A percentile compares a stretch with the other conserved stretches of the same genome.
Evolutionary conservation across 2,329 filamentous ascomycete genomes (phyloP).

Genomic region (Fusarium nygamai): DNA sequence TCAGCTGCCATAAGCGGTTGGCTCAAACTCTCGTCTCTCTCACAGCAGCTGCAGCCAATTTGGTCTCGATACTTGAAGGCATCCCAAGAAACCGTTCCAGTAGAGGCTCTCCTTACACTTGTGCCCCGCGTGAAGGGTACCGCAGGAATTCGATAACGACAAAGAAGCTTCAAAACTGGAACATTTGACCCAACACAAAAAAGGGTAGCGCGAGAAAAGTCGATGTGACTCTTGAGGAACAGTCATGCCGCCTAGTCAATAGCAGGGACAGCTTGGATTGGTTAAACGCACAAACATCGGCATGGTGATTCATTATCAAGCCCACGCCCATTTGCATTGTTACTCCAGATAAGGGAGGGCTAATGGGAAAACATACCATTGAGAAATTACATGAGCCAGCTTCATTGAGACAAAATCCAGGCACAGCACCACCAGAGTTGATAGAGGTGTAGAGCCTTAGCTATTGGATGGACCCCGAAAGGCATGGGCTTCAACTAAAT

Average conservation of each 20-base stretch:
- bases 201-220: slow-evolving; percentile 23
- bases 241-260: slow-evolving; percentile 14
- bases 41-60: not conserved
- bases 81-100: slow-evolving; percentile 6
- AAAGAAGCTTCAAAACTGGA: slow-evolving; percentile 11
- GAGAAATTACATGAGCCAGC: slow-evolving; percentile 13
- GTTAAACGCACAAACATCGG: slow-evolving; percentile 2
- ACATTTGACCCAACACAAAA: slow-evolving; percentile 19
- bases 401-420: slow-evolving; percentile 15
- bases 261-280: slow-evolving; percentile 17
- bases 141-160: slow-evolving; percentile 28
- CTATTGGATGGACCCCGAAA: slow-evolving; percentile 23
- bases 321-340: slow-evolving; percentile 4
- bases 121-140: not conserved
- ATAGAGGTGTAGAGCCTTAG: slow-evolving; percentile 14
- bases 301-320: slow-evolving; percentile 38
- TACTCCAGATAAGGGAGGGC: slow-evolving; percentile 29
- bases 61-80: not conserved
- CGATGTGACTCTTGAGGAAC: slow-evolving; percentile 26
- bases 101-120: not conserved
- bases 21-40: slow-evolving; percentile 3
- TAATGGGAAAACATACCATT: slow-evolving; percentile 25
- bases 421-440: not conserved
- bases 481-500: slow-evolving; percentile 15
- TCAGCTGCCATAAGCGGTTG: slow-evolving; percentile 27